These are phyloP conservation scores for Stropharia rugosoannulata DNA, from an alignment of 768 basidiomycete species.

Conservation along the genomic window DNA sequence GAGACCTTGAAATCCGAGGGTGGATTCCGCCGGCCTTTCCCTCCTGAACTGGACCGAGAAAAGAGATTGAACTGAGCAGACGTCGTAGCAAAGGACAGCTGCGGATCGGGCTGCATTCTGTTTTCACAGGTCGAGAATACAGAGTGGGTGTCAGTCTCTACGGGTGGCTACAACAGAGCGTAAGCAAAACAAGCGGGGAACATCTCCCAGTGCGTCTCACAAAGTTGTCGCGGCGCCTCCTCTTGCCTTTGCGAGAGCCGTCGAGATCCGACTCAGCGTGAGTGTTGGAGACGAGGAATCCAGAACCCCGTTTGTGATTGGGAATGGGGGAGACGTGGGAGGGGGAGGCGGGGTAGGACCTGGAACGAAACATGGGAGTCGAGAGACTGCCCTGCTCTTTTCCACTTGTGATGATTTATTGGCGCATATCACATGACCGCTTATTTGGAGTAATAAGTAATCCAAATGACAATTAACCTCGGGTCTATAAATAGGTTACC, in stretches of 20 bases:
- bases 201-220: conserved; percentile 29
- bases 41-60: conserved; percentile 17
- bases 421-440: conserved; percentile 1
- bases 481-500: background rate
- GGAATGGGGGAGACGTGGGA: conserved; percentile 1
- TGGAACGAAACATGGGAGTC: conserved; percentile 9
- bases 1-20: conserved; percentile 2
- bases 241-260: conserved; percentile 52
- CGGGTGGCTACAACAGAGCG: background rate
- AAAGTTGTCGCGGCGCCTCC: conserved; percentile 45
- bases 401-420: background rate
- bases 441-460: background rate
- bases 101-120: conserved; percentile 3
- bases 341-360: conserved; percentile 11
- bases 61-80: conserved; percentile 50
- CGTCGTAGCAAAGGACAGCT: conserved; percentile 41
- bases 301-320: background rate
- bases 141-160: background rate
- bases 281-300: background rate
- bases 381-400: background rate
- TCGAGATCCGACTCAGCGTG: conserved; percentile 38
- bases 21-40: conserved; percentile 8
- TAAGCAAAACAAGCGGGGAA: background rate
- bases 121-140: conserved; percentile 3
- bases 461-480: background rate